Base-by-base conservation (phyloP, 495 filamentous ascomycete species). In the Penicillium crystallinum region DNA sequence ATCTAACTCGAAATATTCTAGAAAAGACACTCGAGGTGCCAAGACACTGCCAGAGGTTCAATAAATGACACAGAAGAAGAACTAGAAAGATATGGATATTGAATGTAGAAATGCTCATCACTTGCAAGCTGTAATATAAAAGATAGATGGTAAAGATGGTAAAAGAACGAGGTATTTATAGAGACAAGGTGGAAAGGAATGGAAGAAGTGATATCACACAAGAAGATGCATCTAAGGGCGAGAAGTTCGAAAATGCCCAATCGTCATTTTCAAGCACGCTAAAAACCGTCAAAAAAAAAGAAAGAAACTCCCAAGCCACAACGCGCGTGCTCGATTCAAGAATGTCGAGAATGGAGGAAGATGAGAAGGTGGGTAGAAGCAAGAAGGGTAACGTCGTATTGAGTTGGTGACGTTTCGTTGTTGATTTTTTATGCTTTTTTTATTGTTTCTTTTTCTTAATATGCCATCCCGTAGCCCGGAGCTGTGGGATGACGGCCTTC, bases 391-490 rank as follows among this genome's bases (percentile, higher is more conserved):
- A 37, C 45, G 45, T 47, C 45, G 27, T 35, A 6, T 33, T 23
- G 14, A 46, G 23, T 39, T 30, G n/a, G 22, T 52, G 41, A 50
- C 37, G 47, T 27, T 41, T 34, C 42, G 25, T 25, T 35, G 50
- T 6, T 46, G 19, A 19, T 29, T 23, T 48, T 49, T 14, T 31
- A 15, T n/a, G n/a, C 27, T 23, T 39, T 50, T 50, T 54, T 18
- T 21, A 27, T 39, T 40, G 19, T 18, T 30, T 15, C 10, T 27
- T 25, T 15, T 31, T 33, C 33, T 66, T 55, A 74, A 52, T 70
- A 69, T 18, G 69, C 71, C 54, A 71, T 67, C 30, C 71, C 71
- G 52, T 67, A 74, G 19, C 64, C 69, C 19, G 75, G 68, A 6
- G 57, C 69, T 14, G 72, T 74, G 8, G 74, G 67, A 39, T 72